A percentile compares a stretch with the other conserved stretches of the same genome.
Evolutionary conservation across 1,284 basidiomycete genomes (phyloP).

Genomic region (Salmacisia buchloeana): DNA sequence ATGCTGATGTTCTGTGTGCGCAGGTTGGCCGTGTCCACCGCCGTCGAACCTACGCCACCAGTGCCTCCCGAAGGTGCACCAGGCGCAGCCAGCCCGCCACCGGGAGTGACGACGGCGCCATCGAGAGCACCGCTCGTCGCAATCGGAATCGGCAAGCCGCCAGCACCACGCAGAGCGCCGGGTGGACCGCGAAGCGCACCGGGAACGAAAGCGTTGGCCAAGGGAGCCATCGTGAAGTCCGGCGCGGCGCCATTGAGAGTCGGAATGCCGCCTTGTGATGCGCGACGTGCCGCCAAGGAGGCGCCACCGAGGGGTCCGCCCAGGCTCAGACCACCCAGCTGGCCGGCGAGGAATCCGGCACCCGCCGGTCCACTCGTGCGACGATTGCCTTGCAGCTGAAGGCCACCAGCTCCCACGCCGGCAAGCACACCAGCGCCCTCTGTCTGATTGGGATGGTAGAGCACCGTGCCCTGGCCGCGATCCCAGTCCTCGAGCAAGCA

Average conservation of each 20-base stretch:
- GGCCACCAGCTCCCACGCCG: constrained; percentile 51
- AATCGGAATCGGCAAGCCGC: not conserved
- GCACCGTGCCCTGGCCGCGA: constrained; percentile 69
- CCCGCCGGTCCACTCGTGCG: constrained; percentile 21
- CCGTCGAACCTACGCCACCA: constrained; percentile 39
- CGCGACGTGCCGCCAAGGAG: not conserved
- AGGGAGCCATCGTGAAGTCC: constrained; percentile 7
- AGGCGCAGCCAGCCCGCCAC: constrained; percentile 37
- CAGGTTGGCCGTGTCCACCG: constrained; percentile 62
- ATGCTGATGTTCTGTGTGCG: constrained; percentile 99
- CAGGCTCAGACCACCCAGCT: constrained; percentile 15
- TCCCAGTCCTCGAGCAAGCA: constrained; percentile 97
- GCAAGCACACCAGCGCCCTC: constrained; percentile 55
- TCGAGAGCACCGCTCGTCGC: constrained; percentile 26
- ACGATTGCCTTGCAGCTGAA: constrained; percentile 40
- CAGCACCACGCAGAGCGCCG: not conserved
- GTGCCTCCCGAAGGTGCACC: constrained; percentile 19
- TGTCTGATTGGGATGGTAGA: constrained; percentile 70
- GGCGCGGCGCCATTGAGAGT: not conserved
- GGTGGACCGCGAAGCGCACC: not conserved
- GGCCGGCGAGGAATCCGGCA: constrained; percentile 52
- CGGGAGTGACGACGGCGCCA: constrained; percentile 41
- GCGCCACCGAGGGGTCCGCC: constrained; percentile 10
- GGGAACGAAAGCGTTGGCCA: constrained; percentile 5
- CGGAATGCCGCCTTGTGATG: not conserved